Conservation (phyloP, 1,284 basidiomycete genomes). For the Boletellus deceptivus region DNA sequence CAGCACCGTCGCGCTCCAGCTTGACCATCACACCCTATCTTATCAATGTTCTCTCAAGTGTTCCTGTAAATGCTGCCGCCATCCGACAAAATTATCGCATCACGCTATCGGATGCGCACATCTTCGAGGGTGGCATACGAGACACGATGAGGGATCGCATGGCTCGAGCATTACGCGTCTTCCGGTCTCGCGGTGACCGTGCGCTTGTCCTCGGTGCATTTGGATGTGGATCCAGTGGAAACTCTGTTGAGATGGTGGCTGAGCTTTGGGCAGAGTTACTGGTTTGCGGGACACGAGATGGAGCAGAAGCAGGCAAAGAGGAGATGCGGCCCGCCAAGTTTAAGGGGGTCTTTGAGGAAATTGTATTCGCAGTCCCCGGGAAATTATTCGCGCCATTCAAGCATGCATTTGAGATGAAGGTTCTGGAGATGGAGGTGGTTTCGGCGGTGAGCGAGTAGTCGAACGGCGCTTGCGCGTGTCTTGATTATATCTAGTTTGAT, state of each 20-base stretch:
- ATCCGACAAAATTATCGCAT: slow-evolving; percentile 42
- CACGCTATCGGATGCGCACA: slow-evolving; percentile 33
- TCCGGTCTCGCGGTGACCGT: slow-evolving; percentile 44
- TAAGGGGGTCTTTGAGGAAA: slow-evolving; percentile 41
- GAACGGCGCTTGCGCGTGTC: background rate
- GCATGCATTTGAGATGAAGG: slow-evolving; percentile 41
- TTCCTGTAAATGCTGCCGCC: slow-evolving; percentile 44
- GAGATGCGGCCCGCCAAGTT: slow-evolving; percentile 33
- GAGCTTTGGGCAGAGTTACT: slow-evolving; percentile 48
- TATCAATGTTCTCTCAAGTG: slow-evolving; percentile 45
- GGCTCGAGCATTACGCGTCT: slow-evolving; percentile 43
- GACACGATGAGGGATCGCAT: slow-evolving; percentile 35
- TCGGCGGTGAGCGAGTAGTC: slow-evolving; percentile 30
- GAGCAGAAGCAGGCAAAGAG: slow-evolving; percentile 18
- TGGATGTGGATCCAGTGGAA: slow-evolving; percentile 45
- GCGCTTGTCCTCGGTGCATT: slow-evolving; percentile 48
- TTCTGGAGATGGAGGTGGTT: slow-evolving; percentile 42
- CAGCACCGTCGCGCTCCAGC: slow-evolving; percentile 2
- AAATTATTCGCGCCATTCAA: slow-evolving; percentile 40
- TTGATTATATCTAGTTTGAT: slow-evolving; percentile 1
- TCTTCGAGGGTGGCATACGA: slow-evolving; percentile 43
- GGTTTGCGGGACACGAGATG: slow-evolving; percentile 37
- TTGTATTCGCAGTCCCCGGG: slow-evolving; percentile 45
- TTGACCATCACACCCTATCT: slow-evolving; percentile 40
- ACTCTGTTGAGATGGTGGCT: slow-evolving; percentile 42